Evolutionary conservation across 306 rosid species (phyloP), one percentile per base, ranked within the genome.

Genomic region (Adenanthera pavonina): DNA sequence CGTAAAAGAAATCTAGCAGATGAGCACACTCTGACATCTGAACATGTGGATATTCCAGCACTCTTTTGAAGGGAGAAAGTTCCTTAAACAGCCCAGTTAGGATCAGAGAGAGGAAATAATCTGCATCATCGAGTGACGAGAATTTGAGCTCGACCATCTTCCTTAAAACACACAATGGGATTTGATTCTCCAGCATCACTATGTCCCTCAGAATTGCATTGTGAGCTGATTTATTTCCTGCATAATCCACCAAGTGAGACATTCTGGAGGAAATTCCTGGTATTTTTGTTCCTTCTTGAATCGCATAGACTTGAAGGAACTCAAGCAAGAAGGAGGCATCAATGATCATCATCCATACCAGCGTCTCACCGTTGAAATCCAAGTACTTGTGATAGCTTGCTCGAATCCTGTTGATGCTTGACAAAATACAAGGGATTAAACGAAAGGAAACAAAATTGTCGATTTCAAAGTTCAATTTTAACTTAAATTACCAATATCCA

Each of bases 331-430:
- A 88, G 0, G 88, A 88, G 19, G 89, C 87, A 8, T 86, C 92
- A 1, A 88, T 84, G 40, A 84, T 90, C 87, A 90, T 85, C 88
- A 85, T 86, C 94, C 92, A 90, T 25, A 85, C 87, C 25, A 88
- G 59, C 2, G 90, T 90, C 57, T 90, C 91, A 1, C 88, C 83
- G 25, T 70, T 83, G 48, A 88, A 80, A 17, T 88, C 88, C 73
- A 90, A 77, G 85, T 86, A 88, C 69, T 83, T 90, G 84, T 90
- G 94, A 69, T 90, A 90, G 72, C 82, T 86, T 16, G 84, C 85
- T 33, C 92, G 67, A 57, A 83, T 86, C n/a, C 72, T 61, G 68
- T 61, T 61, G 38, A 25, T 30, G 41, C 40, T 33, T 33, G 14
- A 30, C 65, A n/a, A 54, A 17, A 54, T n/a, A 54, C 1, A 54